Evolutionary conservation across 1,139 yeast species (phyloP).

Genomic region (Saccharomycopsis hybrid): DNA sequence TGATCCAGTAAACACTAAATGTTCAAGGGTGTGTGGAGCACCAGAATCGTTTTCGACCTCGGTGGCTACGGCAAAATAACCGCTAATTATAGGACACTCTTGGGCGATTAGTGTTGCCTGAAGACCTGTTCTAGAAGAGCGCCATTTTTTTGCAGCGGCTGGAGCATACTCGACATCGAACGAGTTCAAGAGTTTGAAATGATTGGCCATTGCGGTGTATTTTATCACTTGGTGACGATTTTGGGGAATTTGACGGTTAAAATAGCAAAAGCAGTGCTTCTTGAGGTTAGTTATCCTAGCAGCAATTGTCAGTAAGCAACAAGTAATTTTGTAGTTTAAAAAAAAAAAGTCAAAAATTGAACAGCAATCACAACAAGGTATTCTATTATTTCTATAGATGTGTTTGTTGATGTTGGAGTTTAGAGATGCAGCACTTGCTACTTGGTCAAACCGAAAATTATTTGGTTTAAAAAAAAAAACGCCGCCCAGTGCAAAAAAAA

Average conservation of each 20-base stretch:
- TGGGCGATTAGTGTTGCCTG: slow-evolving; percentile 72
- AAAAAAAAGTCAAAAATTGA: no score
- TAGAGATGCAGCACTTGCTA: no score
- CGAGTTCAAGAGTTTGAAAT: slow-evolving; percentile 40
- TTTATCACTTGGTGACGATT: neutral
- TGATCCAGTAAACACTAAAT: slow-evolving; percentile 92
- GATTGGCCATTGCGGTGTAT: neutral
- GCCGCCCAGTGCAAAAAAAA: no score
- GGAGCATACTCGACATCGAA: slow-evolving; percentile 62
- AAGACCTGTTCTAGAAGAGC: slow-evolving; percentile 70
- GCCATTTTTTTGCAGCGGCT: slow-evolving; percentile 61
- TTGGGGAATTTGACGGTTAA: neutral
- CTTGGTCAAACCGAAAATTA: no score
- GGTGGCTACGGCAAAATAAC: slow-evolving; percentile 92
- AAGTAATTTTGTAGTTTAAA: no score
- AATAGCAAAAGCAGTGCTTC: neutral
- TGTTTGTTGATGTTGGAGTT: no score
- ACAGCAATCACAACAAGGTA: no score
- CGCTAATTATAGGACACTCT: slow-evolving; percentile 85
- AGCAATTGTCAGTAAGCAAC: no score
- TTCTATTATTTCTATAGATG: no score
- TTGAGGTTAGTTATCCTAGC: no score
- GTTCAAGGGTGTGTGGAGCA: slow-evolving; percentile 93
- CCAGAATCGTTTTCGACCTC: slow-evolving; percentile 86
- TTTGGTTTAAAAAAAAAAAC: no score